Conservation (phyloP, 371 early-diverging fungal genomes). For the Actinomortierella ambigua region DNA sequence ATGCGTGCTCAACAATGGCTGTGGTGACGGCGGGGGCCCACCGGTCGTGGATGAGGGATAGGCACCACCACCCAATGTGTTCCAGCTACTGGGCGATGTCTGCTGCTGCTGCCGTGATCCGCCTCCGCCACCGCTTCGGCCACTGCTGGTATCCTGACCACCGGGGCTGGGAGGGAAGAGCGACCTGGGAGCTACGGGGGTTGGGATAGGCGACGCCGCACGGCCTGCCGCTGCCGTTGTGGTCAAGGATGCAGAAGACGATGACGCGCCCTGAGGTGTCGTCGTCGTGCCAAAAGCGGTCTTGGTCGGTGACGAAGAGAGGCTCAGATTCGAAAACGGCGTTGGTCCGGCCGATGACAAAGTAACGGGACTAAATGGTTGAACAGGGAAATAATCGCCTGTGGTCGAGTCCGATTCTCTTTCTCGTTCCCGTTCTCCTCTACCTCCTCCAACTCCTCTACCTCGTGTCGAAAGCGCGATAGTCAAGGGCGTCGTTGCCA, state of each 20-base stretch:
- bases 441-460: no score
- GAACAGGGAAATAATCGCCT: slow-evolving; percentile 40
- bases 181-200: no score
- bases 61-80: slow-evolving; percentile 13
- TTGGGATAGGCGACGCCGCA: background rate
- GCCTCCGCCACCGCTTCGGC: no score
- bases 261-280: background rate
- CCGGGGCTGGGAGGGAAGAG: no score
- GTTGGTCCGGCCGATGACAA: slow-evolving; percentile 36
- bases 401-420: no score
- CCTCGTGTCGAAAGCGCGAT: no score
- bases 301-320: slow-evolving; percentile 20
- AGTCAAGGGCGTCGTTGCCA: no score
- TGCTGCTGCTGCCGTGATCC: no score
- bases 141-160: no score
- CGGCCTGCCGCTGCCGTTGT: background rate
- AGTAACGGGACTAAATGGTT: slow-evolving; percentile 35
- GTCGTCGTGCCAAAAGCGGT: background rate
- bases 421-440: background rate
- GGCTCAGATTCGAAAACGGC: slow-evolving; percentile 33
- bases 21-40: slow-evolving; percentile 9
- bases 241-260: slow-evolving; percentile 2
- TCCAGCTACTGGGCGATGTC: background rate
- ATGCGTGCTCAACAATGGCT: no score
- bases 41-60: slow-evolving; percentile 1